Evolutionary conservation across 441 rosid genomes (phyloP).

Genomic region (Oxalis stricta): DNA sequence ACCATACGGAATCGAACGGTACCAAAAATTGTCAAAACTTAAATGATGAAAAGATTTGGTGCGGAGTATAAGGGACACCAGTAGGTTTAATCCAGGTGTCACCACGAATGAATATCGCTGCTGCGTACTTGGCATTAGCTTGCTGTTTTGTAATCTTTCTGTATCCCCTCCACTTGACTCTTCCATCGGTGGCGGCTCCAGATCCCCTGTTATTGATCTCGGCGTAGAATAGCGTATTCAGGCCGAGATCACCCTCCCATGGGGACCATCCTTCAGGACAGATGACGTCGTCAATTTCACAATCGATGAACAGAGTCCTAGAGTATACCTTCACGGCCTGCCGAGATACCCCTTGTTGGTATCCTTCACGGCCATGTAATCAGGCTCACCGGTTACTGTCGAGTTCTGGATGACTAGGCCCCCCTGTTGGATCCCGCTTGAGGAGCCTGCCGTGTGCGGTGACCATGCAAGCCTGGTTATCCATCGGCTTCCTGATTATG

Average conservation of each 20-base stretch:
- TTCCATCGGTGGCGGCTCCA: constrained; percentile 26
- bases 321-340: constrained; percentile 55
- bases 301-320: constrained; percentile 46
- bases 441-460: constrained; percentile 49
- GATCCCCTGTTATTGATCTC: constrained; percentile 53
- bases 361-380: constrained; percentile 21
- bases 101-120: constrained; percentile 25
- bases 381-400: constrained; percentile 32
- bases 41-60: no score
- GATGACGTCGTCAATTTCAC: constrained; percentile 34
- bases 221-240: constrained; percentile 35
- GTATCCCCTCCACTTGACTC: constrained; percentile 54
- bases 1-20: not conserved
- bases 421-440: constrained; percentile 27
- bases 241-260: constrained; percentile 33
- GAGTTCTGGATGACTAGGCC: constrained; percentile 53
- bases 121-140: constrained; percentile 17
- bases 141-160: constrained; percentile 16
- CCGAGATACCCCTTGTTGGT: constrained; percentile 45
- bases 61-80: constrained; percentile 45
- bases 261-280: constrained; percentile 55
- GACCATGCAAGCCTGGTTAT: constrained; percentile 33
- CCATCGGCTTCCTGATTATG: constrained; percentile 34
- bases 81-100: constrained; percentile 33
- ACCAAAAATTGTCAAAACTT: not conserved